Percentiles rank a stretch among this genome's conserved stretches.
Evolutionary conservation across 2,329 filamentous ascomycete genomes (phyloP).

Genomic region (Aspergillus bombycis): DNA sequence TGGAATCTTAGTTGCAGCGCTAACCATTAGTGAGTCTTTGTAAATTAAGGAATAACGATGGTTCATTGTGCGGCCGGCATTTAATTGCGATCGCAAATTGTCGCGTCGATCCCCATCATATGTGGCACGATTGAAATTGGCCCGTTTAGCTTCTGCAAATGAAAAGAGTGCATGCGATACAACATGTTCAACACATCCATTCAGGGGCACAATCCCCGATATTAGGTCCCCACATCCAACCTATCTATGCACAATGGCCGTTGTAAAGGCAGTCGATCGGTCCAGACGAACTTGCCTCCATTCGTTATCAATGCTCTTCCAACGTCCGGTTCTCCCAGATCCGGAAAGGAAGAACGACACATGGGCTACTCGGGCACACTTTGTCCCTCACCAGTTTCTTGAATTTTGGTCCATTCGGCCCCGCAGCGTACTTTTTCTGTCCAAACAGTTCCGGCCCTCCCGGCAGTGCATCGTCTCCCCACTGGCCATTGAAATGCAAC

Average conservation of each 20-base stretch:
- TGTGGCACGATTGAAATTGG: background rate
- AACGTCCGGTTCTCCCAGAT: slow-evolving; percentile 19
- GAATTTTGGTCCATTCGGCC: slow-evolving; percentile 64
- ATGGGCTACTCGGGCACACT: slow-evolving; percentile 59
- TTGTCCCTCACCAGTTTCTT: slow-evolving; percentile 60
- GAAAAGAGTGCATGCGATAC: background rate
- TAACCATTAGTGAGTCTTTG: background rate
- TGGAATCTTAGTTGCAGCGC: background rate
- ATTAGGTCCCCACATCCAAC: background rate
- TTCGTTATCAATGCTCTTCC: slow-evolving; percentile 7
- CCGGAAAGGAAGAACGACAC: slow-evolving; percentile 47
- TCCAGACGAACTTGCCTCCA: background rate
- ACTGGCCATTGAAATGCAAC: slow-evolving; percentile 60
- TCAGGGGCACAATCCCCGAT: background rate
- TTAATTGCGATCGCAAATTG: background rate
- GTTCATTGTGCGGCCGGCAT: background rate
- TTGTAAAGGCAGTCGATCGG: background rate
- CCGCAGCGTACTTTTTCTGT: slow-evolving; percentile 59
- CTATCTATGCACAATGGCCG: slow-evolving; percentile 6
- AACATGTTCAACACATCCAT: background rate
- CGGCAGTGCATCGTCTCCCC: slow-evolving; percentile 65
- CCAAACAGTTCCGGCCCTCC: slow-evolving; percentile 55
- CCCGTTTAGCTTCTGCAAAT: background rate
- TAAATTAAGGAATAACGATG: background rate
- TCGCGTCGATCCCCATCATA: background rate